Base-by-base conservation (phyloP, 2,329 filamentous ascomycete species). In the Sporothrix luriei region DNA sequence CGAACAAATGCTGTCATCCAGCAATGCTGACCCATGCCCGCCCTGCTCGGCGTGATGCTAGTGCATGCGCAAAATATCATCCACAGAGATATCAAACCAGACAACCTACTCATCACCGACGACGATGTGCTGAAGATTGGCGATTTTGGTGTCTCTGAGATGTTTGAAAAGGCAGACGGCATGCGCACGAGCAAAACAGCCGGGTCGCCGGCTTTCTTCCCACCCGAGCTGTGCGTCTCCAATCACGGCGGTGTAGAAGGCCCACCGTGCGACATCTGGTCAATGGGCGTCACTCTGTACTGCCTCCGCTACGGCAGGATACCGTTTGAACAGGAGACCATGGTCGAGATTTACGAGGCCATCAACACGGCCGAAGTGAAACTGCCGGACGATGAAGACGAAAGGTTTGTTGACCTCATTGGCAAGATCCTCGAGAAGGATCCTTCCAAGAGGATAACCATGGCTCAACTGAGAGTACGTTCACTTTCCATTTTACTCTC, bases 71-170 rank as follows among this genome's bases (percentile, higher is more conserved):
- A 98, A 79, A 94, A 94, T 9, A 92, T 98, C 74, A 91, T 97
- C 19, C 95, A 99, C 78, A 88, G 95, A 68, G 95, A 99, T 76
- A 97, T 99, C 82, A 99, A 99, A 80, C 95, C 95, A 0, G 95
- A 98, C 78, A 99, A 99, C 75, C 90, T 97, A 68, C 85, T 99
- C 9, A 83, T 99, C 51, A 97, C 93, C 0, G 87, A 90, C 48
- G 94, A 97, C 69, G 91, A 98, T 75, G 89, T 97, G n/a, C 86
- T 99, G 67, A 99, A 98, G 78, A 91, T 99, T 73, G 93, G 97
- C 67, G 95, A 98, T 79, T 99, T 99, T 83, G 95, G 95, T n/a
- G 95, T 98, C 9, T 98, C 94, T 0, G 94, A 99, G 77, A 97
- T 99, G 89, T 99, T 99, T 75, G 91, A 94, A 77, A 97, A 96